Percentiles rank a stretch among this genome's conserved stretches.
Evolutionary conservation across 2,329 filamentous ascomycete species (phyloP).

Genomic region (Colletotrichum sp.): DNA sequence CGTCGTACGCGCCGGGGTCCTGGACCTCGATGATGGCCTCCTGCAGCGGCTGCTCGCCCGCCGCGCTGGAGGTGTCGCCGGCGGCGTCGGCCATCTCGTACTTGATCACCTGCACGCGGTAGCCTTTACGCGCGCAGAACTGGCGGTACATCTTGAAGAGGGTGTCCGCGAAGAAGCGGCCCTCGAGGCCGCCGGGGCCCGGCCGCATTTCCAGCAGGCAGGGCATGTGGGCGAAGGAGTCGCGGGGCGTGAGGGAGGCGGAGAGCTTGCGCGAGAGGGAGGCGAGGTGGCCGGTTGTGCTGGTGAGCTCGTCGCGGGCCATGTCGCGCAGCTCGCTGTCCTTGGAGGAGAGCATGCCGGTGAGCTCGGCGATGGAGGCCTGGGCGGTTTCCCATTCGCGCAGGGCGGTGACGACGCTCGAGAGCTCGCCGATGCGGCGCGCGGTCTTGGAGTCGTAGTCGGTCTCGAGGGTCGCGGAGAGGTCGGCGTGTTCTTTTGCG

Average conservation of each 20-base stretch:
- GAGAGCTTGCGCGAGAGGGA: slow-evolving; percentile 72
- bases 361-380: slow-evolving; percentile 59
- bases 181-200: slow-evolving; percentile 90
- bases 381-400: slow-evolving; percentile 62
- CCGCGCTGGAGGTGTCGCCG: slow-evolving; percentile 53
- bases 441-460: slow-evolving; percentile 63
- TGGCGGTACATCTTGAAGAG: slow-evolving; percentile 88
- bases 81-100: slow-evolving; percentile 77
- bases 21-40: slow-evolving; percentile 90
- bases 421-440: slow-evolving; percentile 66
- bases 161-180: slow-evolving; percentile 86
- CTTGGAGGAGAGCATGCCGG: slow-evolving; percentile 51
- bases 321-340: slow-evolving; percentile 78
- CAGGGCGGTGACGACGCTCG: slow-evolving; percentile 61
- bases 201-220: slow-evolving; percentile 93
- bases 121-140: slow-evolving; percentile 74
- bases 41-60: slow-evolving; percentile 72
- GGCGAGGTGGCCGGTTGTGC: slow-evolving; percentile 66
- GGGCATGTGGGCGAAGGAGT: slow-evolving; percentile 88
- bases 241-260: slow-evolving; percentile 79
- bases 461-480: slow-evolving; percentile 55
- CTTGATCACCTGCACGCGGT: slow-evolving; percentile 74
- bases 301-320: slow-evolving; percentile 79
- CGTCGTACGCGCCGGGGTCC: slow-evolving; percentile 77
- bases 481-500: slow-evolving; percentile 59